Evolutionary conservation across 495 filamentous ascomycete genomes (phyloP).

Genomic region (Lophium mytilinum): DNA sequence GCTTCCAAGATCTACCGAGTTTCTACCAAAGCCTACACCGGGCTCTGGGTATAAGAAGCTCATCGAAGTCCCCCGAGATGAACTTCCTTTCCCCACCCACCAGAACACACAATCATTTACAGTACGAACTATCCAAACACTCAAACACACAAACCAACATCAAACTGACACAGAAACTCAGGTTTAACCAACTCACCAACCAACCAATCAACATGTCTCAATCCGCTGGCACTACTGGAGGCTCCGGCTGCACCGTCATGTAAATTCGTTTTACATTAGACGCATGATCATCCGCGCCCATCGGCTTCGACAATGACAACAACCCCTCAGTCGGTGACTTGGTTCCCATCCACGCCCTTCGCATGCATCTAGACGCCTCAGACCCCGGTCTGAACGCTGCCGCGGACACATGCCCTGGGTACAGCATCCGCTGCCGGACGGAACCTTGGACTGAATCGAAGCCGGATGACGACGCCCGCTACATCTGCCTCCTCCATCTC

Average conservation of each 20-base stretch:
- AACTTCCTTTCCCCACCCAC: neutral
- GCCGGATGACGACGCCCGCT: neutral
- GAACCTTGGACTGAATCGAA: neutral
- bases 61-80: neutral
- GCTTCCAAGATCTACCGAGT: too few relatives aligned
- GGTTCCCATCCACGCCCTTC: neutral
- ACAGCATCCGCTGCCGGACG: neutral
- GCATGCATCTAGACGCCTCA: neutral
- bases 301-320: neutral
- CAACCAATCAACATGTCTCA: neutral
- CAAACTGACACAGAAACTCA: neutral
- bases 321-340: neutral
- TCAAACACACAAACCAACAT: neutral
- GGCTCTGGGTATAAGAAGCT: neutral
- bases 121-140: neutral
- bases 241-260: slow-evolving; percentile 1
- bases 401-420: neutral
- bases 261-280: neutral
- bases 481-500: neutral
- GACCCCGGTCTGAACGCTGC: neutral
- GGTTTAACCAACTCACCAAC: neutral
- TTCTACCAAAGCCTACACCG: neutral
- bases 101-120: slow-evolving; percentile 1
- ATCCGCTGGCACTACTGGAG: neutral
- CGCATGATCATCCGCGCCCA: neutral